These are phyloP conservation scores for Henningerozyma blattae DNA, from an alignment of 805 yeast species.

Conservation along the genomic window DNA sequence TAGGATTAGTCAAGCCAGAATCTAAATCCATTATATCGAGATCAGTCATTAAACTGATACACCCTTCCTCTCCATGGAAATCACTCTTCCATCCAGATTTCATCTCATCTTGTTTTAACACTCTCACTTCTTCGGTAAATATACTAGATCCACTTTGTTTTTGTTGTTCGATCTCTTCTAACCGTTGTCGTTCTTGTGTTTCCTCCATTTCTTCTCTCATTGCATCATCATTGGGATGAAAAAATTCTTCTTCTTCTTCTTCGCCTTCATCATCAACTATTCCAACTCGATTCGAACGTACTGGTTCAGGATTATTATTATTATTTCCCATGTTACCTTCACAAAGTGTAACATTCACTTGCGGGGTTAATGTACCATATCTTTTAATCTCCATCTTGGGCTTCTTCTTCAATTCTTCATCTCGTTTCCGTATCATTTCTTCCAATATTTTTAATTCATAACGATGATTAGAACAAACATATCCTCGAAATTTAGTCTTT, in stretches of 20 bases:
- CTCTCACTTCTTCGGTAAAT: conserved; percentile 61
- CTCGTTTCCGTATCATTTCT: conserved; percentile 14
- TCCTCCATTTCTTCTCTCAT: conserved; percentile 22
- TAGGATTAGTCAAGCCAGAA: conserved; percentile 38
- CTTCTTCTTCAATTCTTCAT: conserved; percentile 30
- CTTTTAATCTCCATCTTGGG: conserved; percentile 21
- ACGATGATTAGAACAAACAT: conserved; percentile 47
- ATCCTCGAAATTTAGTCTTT: conserved; percentile 46
- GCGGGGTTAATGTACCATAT: conserved; percentile 29
- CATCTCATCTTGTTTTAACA: conserved; percentile 67
- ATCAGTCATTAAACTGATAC: conserved; percentile 68
- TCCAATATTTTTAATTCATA: conserved; percentile 31
- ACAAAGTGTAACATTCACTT: conserved; percentile 23
- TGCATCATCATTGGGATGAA: conserved; percentile 27
- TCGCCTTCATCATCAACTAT: conserved; percentile 16
- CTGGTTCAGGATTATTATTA: background rate
- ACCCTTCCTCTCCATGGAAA: conserved; percentile 57
- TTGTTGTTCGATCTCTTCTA: conserved; percentile 13
- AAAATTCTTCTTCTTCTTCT: conserved; percentile 23
- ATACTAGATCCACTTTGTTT: conserved; percentile 26
- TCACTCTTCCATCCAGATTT: conserved; percentile 95
- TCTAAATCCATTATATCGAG: conserved; percentile 47
- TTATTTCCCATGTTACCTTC: conserved; percentile 5
- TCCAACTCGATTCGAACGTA: background rate
- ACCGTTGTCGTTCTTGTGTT: conserved; percentile 22